Percentiles rank a stretch among this genome's conserved stretches.
These are phyloP conservation scores for Spencermartinsiella ligniputridi DNA, from an alignment of 1,139 yeast species.

Conservation along the genomic window DNA sequence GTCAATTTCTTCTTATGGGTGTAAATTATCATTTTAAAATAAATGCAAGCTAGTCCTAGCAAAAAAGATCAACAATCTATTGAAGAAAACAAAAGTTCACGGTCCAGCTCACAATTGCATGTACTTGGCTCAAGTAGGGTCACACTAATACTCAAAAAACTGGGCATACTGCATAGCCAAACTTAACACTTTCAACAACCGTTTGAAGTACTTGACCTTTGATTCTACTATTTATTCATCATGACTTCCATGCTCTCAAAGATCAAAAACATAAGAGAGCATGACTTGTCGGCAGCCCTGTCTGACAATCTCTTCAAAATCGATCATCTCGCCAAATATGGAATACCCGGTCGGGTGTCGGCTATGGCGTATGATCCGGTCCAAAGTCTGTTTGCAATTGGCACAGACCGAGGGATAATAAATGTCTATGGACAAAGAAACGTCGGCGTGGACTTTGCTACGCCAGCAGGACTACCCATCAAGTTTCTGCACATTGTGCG, in stretches of 20 bases:
- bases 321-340: conserved; percentile 46
- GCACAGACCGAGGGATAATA: conserved; percentile 65
- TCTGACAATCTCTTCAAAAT: conserved; percentile 32
- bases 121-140: too few species aligned
- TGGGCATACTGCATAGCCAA: too few species aligned
- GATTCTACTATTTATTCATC: too few species aligned
- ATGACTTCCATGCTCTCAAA: conserved; percentile 28
- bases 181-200: too few species aligned
- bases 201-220: too few species aligned
- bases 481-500: conserved; percentile 61
- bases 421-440: conserved; percentile 81
- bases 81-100: too few species aligned
- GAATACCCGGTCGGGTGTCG: conserved; percentile 54
- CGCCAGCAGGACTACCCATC: conserved; percentile 48
- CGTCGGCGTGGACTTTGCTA: conserved; percentile 62
- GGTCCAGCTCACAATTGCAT: too few species aligned
- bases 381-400: conserved; percentile 78
- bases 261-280: conserved; percentile 26
- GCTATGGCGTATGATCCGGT: conserved; percentile 82
- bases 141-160: too few species aligned
- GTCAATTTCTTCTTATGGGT: too few species aligned
- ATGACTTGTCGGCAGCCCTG: conserved; percentile 35
- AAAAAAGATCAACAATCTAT: too few species aligned
- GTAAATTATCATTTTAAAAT: too few species aligned
- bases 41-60: too few species aligned